These are phyloP conservation scores for Parasarocladium wereldwijsianum DNA, from an alignment of 2,329 filamentous ascomycete species.

Conservation along the genomic window DNA sequence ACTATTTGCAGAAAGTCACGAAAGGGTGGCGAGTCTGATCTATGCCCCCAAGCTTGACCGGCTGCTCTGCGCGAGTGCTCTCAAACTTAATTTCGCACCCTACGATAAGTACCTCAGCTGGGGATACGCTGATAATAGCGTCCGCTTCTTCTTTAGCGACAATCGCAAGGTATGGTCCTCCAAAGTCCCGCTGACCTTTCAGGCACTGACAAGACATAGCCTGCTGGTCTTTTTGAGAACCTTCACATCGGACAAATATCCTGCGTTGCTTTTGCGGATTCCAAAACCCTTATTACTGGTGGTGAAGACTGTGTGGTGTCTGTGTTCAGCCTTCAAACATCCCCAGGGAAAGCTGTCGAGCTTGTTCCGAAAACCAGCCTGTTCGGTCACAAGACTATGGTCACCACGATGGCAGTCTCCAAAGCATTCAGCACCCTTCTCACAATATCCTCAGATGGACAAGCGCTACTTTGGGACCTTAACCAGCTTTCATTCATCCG, in stretches of 20 bases:
- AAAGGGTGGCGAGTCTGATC: conserved; percentile 64
- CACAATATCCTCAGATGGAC: conserved; percentile 68
- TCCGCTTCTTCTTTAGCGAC: conserved; percentile 81
- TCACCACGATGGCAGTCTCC: conserved; percentile 70
- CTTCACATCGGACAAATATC: conserved; percentile 85
- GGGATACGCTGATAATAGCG: conserved; percentile 86
- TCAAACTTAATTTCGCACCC: conserved; percentile 76
- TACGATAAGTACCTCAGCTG: conserved; percentile 92
- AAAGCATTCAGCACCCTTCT: conserved; percentile 80
- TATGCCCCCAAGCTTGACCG: conserved; percentile 71
- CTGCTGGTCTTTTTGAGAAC: conserved; percentile 83
- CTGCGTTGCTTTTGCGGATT: conserved; percentile 71
- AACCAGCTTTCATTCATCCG: conserved; percentile 81
- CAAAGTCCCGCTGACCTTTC: background rate
- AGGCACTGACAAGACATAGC: conserved; percentile 20
- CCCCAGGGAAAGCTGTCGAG: conserved; percentile 56
- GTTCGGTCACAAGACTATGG: conserved; percentile 78
- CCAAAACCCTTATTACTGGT: conserved; percentile 78
- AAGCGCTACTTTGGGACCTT: conserved; percentile 83
- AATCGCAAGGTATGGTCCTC: conserved; percentile 47
- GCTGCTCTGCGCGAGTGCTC: conserved; percentile 68
- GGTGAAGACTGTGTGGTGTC: conserved; percentile 87
- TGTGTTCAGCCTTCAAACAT: conserved; percentile 58
- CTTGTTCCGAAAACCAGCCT: conserved; percentile 65
- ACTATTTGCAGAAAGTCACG: conserved; percentile 41